Evolutionary conservation across 352 stramenopile genomes (phyloP).

Genomic region (Elongisporangium prolatum): DNA sequence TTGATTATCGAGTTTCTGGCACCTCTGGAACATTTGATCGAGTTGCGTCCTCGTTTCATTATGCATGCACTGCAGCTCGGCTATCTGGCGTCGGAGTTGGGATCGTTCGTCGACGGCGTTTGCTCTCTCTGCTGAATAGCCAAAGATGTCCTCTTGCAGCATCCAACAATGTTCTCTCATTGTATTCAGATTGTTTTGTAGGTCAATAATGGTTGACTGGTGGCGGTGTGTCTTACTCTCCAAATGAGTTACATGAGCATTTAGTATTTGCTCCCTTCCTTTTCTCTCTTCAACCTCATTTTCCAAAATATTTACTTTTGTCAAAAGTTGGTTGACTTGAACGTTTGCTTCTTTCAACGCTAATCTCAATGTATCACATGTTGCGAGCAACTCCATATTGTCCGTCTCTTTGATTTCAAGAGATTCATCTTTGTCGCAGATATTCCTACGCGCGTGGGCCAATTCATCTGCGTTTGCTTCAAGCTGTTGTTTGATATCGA

Average conservation of each 20-base stretch:
- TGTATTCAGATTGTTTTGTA: neutral
- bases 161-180: neutral
- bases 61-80: neutral
- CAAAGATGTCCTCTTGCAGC: conserved; percentile 1
- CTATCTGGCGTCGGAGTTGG: neutral
- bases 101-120: neutral
- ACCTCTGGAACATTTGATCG: neutral
- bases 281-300: neutral
- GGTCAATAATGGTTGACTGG: neutral
- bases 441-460: neutral
- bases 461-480: conserved; percentile 23
- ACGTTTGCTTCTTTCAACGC: neutral
- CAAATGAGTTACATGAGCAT: neutral
- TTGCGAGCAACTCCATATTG: conserved; percentile 1
- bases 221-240: neutral
- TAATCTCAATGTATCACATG: neutral
- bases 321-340: neutral
- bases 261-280: neutral
- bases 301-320: neutral
- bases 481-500: conserved; percentile 32
- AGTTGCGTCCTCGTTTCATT: neutral
- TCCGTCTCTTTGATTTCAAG: neutral
- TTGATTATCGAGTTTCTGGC: neutral
- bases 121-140: neutral
- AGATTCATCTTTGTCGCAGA: neutral